Conservation (phyloP, 2,329 filamentous ascomycete genomes). For the Xylaria sp. region DNA sequence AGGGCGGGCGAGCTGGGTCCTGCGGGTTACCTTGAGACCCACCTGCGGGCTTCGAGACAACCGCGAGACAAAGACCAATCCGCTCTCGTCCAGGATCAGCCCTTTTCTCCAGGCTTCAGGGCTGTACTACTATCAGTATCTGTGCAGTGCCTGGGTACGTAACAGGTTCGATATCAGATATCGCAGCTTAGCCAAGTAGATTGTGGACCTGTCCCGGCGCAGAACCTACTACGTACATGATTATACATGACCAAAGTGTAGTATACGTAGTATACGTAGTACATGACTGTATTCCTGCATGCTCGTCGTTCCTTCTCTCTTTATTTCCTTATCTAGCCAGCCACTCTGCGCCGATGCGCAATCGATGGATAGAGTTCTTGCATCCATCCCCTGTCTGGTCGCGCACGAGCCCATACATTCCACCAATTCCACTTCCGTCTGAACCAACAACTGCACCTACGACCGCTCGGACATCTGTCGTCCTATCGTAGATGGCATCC, state of each 20-base stretch:
- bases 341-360: constrained; percentile 1
- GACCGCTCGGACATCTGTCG: not conserved
- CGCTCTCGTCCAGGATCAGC: constrained; percentile 1
- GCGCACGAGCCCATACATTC: constrained; percentile 3
- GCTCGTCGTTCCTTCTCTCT: not conserved
- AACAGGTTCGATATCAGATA: not conserved
- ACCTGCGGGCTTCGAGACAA: constrained; percentile 16
- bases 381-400: constrained; percentile 1
- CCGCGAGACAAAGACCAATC: constrained; percentile 9
- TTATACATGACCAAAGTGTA: not conserved
- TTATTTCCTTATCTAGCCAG: constrained; percentile 1
- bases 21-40: not conserved
- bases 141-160: too few species aligned
- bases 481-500: not conserved
- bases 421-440: not conserved
- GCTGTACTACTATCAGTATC: not conserved
- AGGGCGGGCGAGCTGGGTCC: not conserved
- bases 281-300: not conserved
- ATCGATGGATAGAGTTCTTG: not conserved
- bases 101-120: constrained; percentile 9
- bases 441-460: not conserved
- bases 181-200: not conserved
- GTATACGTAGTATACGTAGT: not conserved
- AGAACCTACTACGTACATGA: constrained; percentile 5
- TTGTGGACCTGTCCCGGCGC: constrained; percentile 1